These are phyloP conservation scores for Dactylellina cionopaga DNA, from an alignment of 2,329 filamentous ascomycete genomes.

Conservation along the genomic window DNA sequence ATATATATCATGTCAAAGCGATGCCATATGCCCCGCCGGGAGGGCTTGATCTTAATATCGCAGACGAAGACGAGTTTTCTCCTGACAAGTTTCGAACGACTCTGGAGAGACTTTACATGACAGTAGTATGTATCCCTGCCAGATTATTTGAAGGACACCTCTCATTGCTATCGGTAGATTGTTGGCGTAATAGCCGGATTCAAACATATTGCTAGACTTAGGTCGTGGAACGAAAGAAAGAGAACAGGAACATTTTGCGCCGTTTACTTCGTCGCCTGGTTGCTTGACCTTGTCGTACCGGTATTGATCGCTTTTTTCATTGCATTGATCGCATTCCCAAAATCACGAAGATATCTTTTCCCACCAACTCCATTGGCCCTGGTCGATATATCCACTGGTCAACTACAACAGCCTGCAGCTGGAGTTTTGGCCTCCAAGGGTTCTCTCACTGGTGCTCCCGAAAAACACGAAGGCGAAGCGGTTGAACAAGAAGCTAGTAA, in stretches of 20 bases:
- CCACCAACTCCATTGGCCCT: conserved; percentile 80
- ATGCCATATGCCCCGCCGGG: conserved; percentile 70
- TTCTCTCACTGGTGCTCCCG: conserved; percentile 81
- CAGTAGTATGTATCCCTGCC: conserved; percentile 63
- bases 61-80: conserved; percentile 84
- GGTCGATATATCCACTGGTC: conserved; percentile 75
- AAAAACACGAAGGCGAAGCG: conserved; percentile 84
- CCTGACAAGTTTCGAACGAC: conserved; percentile 83
- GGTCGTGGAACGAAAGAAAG: conserved; percentile 79
- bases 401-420: conserved; percentile 78
- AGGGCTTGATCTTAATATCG: conserved; percentile 80
- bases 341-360: conserved; percentile 69
- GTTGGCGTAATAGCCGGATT: conserved; percentile 72
- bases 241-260: conserved; percentile 74
- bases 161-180: conserved; percentile 58
- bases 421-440: conserved; percentile 80
- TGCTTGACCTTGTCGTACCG: conserved; percentile 76
- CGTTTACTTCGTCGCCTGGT: conserved; percentile 74
- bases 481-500: conserved; percentile 85
- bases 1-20: conserved; percentile 75
- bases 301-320: conserved; percentile 70
- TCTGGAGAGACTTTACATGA: conserved; percentile 83
- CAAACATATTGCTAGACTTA: conserved; percentile 79
- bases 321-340: conserved; percentile 73
- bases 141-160: neutral